Conservation (phyloP, 148 eudicot genomes). For the Rhododendron mucronatum region DNA sequence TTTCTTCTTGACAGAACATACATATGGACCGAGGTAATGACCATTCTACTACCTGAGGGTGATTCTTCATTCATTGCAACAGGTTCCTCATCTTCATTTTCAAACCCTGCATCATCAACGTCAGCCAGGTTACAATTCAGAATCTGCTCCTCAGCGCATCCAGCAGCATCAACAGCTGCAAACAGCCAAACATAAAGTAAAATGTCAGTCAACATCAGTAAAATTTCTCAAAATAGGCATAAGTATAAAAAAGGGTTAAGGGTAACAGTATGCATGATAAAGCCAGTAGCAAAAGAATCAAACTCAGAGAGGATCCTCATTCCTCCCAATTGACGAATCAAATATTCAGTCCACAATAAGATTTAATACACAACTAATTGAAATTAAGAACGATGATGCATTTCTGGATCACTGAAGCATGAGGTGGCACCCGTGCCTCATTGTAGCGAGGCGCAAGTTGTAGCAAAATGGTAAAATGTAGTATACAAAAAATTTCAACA, state of each 20-base stretch:
- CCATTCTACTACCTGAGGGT: constrained; percentile 49
- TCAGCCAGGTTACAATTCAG: constrained; percentile 56
- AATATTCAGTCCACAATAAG: neutral
- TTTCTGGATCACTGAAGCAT: neutral
- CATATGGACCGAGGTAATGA: neutral
- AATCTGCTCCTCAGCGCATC: constrained; percentile 74
- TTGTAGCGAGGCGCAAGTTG: neutral
- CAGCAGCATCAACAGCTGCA: constrained; percentile 56
- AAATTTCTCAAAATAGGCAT: constrained; percentile 4
- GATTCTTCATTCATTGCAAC: constrained; percentile 75
- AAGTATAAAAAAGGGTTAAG: neutral
- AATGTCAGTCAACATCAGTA: constrained; percentile 23
- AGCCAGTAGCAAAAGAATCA: neutral
- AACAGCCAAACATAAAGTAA: constrained; percentile 18
- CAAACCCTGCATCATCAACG: constrained; percentile 54
- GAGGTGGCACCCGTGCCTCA: neutral
- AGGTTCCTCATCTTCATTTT: constrained; percentile 72
- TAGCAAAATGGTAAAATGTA: neutral
- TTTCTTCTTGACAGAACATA: neutral
- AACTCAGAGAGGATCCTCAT: neutral
- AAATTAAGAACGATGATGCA: neutral
- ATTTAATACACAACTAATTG: neutral
- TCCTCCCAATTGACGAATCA: neutral
- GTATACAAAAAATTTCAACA: neutral
- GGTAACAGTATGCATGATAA: neutral